phyloP scores from a whole-genome alignment of 768 basidiomycete genomes.

The Suillus lakei region DNA sequence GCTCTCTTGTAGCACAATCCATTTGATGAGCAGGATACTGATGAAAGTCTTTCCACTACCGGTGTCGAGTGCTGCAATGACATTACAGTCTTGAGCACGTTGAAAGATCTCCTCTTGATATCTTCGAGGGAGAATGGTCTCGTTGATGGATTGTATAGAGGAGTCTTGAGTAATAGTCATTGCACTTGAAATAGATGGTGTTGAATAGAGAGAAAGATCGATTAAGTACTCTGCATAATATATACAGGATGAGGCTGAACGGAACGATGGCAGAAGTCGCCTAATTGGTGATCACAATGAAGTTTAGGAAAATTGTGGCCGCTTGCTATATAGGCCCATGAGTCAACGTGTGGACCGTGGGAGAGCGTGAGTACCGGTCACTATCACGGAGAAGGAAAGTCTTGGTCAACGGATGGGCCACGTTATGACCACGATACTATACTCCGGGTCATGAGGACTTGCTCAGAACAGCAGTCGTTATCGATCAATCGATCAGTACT shows the following conservation, averaged over 20 bases:
- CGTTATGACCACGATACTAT: too few species aligned
- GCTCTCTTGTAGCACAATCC: slow-evolving; percentile 59
- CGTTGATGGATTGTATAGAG: slow-evolving; percentile 31
- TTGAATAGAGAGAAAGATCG: background rate
- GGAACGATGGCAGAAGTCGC: background rate
- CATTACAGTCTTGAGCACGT: slow-evolving; percentile 53
- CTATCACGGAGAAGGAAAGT: too few species aligned
- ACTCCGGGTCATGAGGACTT: too few species aligned
- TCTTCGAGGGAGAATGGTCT: slow-evolving; percentile 49
- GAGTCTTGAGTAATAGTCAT: slow-evolving; percentile 8
- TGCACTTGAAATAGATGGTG: background rate
- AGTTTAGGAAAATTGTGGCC: background rate
- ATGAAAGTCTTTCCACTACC: slow-evolving; percentile 68
- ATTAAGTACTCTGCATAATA: slow-evolving; percentile 1
- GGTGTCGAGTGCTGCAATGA: slow-evolving; percentile 64
- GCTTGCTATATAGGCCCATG: too few species aligned
- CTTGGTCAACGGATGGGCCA: too few species aligned
- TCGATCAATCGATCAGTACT: too few species aligned
- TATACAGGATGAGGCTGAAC: background rate
- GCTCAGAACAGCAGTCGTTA: too few species aligned
- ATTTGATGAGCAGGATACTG: slow-evolving; percentile 71
- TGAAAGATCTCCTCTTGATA: slow-evolving; percentile 63
- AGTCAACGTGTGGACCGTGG: background rate
- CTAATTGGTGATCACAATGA: background rate
- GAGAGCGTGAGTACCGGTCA: background rate